Evolutionary conservation across 2,329 filamentous ascomycete species (phyloP), one percentile per base, ranked within the genome.

Genomic region (Clarireedia monteithiana): DNA sequence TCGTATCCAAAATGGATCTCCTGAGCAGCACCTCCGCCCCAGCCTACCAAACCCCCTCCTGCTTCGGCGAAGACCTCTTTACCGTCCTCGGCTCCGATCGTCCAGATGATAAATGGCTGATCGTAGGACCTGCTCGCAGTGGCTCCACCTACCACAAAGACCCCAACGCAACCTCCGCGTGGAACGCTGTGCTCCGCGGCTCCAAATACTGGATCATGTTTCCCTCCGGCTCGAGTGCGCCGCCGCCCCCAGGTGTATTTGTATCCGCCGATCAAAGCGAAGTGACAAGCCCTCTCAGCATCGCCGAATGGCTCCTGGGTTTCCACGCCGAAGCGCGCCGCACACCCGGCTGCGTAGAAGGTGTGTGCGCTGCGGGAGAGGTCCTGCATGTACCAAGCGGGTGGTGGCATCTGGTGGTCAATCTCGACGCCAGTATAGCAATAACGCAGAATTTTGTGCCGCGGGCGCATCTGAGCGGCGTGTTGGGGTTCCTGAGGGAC

Each of bases 191-290:
- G 14, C 76, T 97, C 27, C 83, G 86, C 58, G 94, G 92, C 5
- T 83, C 86, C 36, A 97, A 97, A 69, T 97, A 97, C 76, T 97
- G 94, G 92, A 92, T 97, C 70, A 95, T 97, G 90, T 97, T 97
- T 67, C 86, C 88, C 0, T 83, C 83, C 0, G 81, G 84, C 0
- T 78, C 84, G 3, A 63, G 63, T 3, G 60, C 50, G 40, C 63
- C 67, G 4, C 64, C 66, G 9, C 91, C 94, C 6, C 92, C 92
- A 0, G 92, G 92, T 3, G 91, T 97, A 39, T 95, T 87, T 64
- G 89, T 96, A 44, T 95, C 89, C 4, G 79, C 84, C 40, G 94
- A 97, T 68, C 87, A 89, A 68, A 91, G 89, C 67, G 92, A 97
- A 72, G 91, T 97, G 50, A 97, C 92, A 0, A 91, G 87, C 53